Evolutionary conservation across 148 eudicot species (phyloP).

Genomic region (Simmondsia chinensis): DNA sequence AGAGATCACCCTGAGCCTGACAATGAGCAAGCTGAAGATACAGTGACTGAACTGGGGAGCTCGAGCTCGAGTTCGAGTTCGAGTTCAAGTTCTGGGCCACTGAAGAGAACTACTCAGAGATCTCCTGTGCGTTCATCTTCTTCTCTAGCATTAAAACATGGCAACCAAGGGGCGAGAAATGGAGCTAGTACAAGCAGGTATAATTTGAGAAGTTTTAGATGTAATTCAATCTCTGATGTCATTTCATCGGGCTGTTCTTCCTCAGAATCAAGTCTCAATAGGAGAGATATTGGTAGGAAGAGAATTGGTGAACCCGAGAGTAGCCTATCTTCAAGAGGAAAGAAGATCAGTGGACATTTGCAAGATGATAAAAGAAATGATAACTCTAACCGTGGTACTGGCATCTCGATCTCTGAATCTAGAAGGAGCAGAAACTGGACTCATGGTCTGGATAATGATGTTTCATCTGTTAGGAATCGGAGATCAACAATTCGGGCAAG

Average conservation of each 20-base stretch:
- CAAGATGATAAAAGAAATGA: slow-evolving; percentile 20
- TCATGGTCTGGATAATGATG: slow-evolving; percentile 18
- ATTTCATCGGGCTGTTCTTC: slow-evolving; percentile 44
- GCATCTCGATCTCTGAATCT: slow-evolving; percentile 45
- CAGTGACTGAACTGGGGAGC: slow-evolving; percentile 24
- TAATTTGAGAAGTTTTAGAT: slow-evolving; percentile 39
- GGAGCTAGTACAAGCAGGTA: slow-evolving; percentile 26
- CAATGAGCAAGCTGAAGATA: slow-evolving; percentile 12
- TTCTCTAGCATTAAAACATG: slow-evolving; percentile 18
- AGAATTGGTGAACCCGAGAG: slow-evolving; percentile 53
- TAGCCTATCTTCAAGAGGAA: slow-evolving; percentile 45
- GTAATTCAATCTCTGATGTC: slow-evolving; percentile 50
- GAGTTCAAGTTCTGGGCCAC: slow-evolving; percentile 22
- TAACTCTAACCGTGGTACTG: slow-evolving; percentile 23
- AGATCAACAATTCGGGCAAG: slow-evolving; percentile 31
- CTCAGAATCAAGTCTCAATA: slow-evolving; percentile 28
- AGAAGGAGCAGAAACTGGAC: slow-evolving; percentile 26
- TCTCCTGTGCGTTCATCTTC: slow-evolving; percentile 24
- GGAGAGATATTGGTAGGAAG: slow-evolving; percentile 43
- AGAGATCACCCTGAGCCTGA: slow-evolving; percentile 16
- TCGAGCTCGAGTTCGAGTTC: slow-evolving; percentile 36
- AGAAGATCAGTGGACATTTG: slow-evolving; percentile 33
- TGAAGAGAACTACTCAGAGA: slow-evolving; percentile 29
- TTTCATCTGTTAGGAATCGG: slow-evolving; percentile 21
- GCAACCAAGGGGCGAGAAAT: slow-evolving; percentile 21